Conservation (phyloP, 1,139 yeast genomes). For the Lodderomyces theae region DNA sequence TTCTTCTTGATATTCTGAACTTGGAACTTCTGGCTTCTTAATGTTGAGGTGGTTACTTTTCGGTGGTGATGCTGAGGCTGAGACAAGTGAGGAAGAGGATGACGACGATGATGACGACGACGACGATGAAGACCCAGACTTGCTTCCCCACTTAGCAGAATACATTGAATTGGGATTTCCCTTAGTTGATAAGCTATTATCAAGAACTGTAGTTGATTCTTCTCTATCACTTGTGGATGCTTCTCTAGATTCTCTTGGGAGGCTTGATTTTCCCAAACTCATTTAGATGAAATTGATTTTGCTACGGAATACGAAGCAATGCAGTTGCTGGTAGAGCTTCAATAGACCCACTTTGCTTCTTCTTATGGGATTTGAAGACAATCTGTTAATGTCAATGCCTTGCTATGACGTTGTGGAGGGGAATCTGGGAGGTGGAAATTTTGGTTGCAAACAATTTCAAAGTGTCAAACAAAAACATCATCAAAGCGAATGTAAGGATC, state of each 20-base stretch:
- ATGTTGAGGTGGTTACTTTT: neutral
- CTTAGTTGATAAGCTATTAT: conserved; percentile 8
- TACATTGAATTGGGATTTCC: conserved; percentile 13
- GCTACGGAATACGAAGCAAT: neutral
- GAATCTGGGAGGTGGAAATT: neutral
- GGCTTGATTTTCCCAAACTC: neutral
- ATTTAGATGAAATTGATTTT: neutral
- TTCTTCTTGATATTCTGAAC: neutral
- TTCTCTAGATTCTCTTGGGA: conserved; percentile 10
- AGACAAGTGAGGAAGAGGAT: too few relatives aligned
- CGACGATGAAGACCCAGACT: conserved; percentile 9
- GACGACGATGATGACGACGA: conserved; percentile 8
- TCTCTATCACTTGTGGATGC: conserved; percentile 7
- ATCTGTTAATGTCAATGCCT: neutral
- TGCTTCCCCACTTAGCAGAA: conserved; percentile 11
- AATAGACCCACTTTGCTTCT: neutral
- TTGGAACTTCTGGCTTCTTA: neutral
- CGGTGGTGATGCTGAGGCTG: neutral
- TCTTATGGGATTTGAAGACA: too few relatives aligned
- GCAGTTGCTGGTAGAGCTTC: neutral
- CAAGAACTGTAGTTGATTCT: conserved; percentile 10
- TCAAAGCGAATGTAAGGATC: too few relatives aligned
- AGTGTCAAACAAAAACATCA: neutral
- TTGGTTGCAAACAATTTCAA: conserved; percentile 3
- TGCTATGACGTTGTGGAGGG: neutral